Percentiles rank a stretch among this genome's conserved stretches.
These are phyloP conservation scores for Austropuccinia psidii DNA, from an alignment of 1,284 basidiomycete genomes.

Conservation along the genomic window DNA sequence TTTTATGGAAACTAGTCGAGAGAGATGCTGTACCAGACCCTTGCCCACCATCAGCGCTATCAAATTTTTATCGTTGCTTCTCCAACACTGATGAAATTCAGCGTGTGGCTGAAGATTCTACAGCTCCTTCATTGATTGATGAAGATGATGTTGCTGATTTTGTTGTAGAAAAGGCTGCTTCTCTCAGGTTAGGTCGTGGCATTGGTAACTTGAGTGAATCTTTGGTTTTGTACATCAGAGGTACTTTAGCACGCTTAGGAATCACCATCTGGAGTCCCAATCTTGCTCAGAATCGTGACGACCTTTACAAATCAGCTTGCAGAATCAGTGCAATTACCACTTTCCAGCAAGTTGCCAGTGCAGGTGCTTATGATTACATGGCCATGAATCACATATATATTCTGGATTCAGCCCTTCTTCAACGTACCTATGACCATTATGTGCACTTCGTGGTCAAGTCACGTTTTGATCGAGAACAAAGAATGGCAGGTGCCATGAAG, in stretches of 20 bases:
- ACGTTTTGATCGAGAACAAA: too few relatives aligned
- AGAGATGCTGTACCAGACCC: background rate
- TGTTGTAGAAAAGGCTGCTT: too few relatives aligned
- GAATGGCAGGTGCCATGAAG: too few relatives aligned
- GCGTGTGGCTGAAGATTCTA: background rate
- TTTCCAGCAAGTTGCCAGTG: background rate
- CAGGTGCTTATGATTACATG: background rate
- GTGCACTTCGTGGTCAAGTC: too few relatives aligned
- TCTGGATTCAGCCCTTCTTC: too few relatives aligned
- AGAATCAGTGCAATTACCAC: background rate
- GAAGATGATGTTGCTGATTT: slow-evolving; percentile 15
- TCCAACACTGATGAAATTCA: background rate
- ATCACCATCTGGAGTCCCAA: slow-evolving; percentile 9
- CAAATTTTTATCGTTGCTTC: slow-evolving; percentile 4
- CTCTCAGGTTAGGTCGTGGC: too few relatives aligned
- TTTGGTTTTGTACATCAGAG: too few relatives aligned
- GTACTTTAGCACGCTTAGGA: too few relatives aligned
- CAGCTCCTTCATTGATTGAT: background rate
- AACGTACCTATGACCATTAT: background rate
- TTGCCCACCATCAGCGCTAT: background rate
- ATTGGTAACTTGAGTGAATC: too few relatives aligned
- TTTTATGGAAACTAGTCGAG: background rate
- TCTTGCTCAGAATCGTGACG: background rate
- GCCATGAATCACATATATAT: background rate
- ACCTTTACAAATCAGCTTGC: background rate